A percentile compares a stretch with the other conserved stretches of the same genome.
Conservation (phyloP, 1,284 basidiomycete genomes). For the Tremellales sp. region DNA sequence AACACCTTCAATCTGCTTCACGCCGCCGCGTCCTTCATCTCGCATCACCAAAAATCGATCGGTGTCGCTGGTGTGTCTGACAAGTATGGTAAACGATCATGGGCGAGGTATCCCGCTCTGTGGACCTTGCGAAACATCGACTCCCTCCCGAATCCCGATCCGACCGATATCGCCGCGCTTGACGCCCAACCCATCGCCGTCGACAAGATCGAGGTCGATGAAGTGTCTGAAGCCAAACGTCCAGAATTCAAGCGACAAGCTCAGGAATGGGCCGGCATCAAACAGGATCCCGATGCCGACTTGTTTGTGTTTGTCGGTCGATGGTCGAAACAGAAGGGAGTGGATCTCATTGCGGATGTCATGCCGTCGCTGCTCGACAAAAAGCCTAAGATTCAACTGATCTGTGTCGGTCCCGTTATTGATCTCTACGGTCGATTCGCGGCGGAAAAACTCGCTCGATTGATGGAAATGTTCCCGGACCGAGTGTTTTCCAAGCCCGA, state of each 20-base stretch:
- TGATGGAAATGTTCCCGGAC: slow-evolving; percentile 92
- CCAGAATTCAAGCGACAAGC: slow-evolving; percentile 85
- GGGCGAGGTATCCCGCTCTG: slow-evolving; percentile 88
- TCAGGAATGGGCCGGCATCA: slow-evolving; percentile 88
- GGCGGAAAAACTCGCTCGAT: slow-evolving; percentile 80
- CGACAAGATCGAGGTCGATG: slow-evolving; percentile 70
- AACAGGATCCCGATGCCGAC: slow-evolving; percentile 81
- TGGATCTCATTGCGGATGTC: slow-evolving; percentile 88
- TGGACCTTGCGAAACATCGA: slow-evolving; percentile 94
- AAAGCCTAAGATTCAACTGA: slow-evolving; percentile 75
- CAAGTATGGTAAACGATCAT: slow-evolving; percentile 87
- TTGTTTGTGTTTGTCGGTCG: slow-evolving; percentile 91
- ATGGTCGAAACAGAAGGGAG: slow-evolving; percentile 95
- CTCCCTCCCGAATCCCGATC: slow-evolving; percentile 84
- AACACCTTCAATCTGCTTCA: slow-evolving; percentile 93
- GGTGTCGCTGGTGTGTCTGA: slow-evolving; percentile 93
- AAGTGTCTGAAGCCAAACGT: slow-evolving; percentile 76
- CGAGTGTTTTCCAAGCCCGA: slow-evolving; percentile 89
- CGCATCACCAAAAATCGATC: slow-evolving; percentile 81
- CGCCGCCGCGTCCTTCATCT: slow-evolving; percentile 85
- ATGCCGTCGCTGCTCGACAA: slow-evolving; percentile 86
- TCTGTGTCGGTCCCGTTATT: slow-evolving; percentile 86
- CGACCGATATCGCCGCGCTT: slow-evolving; percentile 84
- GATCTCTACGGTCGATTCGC: slow-evolving; percentile 90
- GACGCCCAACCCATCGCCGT: slow-evolving; percentile 71